Base-by-base conservation (phyloP, 208 protist genomes). In the Leishmania martiniquensis region DNA sequence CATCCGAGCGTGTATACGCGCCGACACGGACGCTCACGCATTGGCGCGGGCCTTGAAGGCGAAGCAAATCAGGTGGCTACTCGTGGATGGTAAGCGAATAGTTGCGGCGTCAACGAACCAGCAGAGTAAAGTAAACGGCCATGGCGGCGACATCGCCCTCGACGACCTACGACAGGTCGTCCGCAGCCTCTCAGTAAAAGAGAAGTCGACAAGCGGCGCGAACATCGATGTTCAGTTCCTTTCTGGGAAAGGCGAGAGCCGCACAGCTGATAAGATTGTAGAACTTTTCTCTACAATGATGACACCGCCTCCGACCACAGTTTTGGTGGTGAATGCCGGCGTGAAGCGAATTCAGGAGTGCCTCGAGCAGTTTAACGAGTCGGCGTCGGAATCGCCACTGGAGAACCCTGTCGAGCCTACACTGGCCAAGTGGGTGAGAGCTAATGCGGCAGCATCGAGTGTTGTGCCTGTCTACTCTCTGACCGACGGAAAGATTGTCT, bases 1-100 rank as follows among this genome's bases (percentile, higher is more conserved):
- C 77, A 87, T 93, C 20, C 83, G 87, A 0, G 89, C 90, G 5
- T 91, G 86, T 77, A 72, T 96, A 39, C 79, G 90, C 25, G 52
- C 72, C 7, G 82, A 92, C 62, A 81, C 75, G n/a, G 86, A 94
- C 57, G 71, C 67, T 15, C 85, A 84, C 60, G 45, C 62, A 15
- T 81, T 93, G 73, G 69, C 67, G 32, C 84, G 86, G 37, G 79
- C 80, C 4, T 78, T 91, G 70, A 93, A 88, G 70, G 68, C 57
- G 54, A 92, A 88, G 63, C 79, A 82, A 17, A 69, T 91, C 9
- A 82, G 84, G 55, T 85, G 78, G 69, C 44, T 89, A 20, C 82
- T 92, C 17, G 25, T 91, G 32, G 90, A 90, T 67, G 90, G 90
- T 32, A 85, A 79, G 42, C 82, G 79, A 22, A 78, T 90, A 59